phyloP scores from a whole-genome alignment of 2,329 filamentous ascomycete species.

The Epichloe aotearoae region DNA sequence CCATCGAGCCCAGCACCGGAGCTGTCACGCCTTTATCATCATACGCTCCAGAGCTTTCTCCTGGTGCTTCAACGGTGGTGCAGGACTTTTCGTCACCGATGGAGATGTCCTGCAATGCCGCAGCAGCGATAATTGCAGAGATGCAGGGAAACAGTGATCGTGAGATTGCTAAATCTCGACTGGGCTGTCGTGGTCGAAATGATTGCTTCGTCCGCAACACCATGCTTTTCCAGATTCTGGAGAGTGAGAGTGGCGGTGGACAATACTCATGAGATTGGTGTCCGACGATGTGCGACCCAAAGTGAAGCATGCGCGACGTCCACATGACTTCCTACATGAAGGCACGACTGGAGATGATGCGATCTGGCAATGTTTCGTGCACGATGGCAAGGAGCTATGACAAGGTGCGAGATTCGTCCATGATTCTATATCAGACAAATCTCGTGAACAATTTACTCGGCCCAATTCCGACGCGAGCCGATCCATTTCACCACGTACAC shows the following conservation, averaged over 20 bases:
- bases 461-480: slow-evolving; percentile 3
- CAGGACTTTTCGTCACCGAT: slow-evolving; percentile 14
- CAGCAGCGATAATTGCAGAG: slow-evolving; percentile 25
- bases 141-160: slow-evolving; percentile 23
- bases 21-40: slow-evolving; percentile 10
- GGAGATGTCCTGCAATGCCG: slow-evolving; percentile 22
- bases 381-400: too few relatives aligned
- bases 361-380: too few relatives aligned
- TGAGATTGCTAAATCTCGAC: slow-evolving; percentile 12
- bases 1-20: slow-evolving; percentile 11
- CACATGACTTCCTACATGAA: not conserved
- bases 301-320: too few relatives aligned
- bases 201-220: slow-evolving; percentile 23
- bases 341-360: not conserved
- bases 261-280: slow-evolving; percentile 2
- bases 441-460: not conserved
- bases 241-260: slow-evolving; percentile 8
- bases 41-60: slow-evolving; percentile 6
- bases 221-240: slow-evolving; percentile 21
- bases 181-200: slow-evolving; percentile 17
- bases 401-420: too few relatives aligned
- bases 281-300: not conserved
- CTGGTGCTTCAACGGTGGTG: slow-evolving; percentile 3
- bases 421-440: not conserved
- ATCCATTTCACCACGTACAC: slow-evolving; percentile 47